Base-by-base conservation (phyloP, 805 yeast genomes). In the Priceomyces carsonii region DNA sequence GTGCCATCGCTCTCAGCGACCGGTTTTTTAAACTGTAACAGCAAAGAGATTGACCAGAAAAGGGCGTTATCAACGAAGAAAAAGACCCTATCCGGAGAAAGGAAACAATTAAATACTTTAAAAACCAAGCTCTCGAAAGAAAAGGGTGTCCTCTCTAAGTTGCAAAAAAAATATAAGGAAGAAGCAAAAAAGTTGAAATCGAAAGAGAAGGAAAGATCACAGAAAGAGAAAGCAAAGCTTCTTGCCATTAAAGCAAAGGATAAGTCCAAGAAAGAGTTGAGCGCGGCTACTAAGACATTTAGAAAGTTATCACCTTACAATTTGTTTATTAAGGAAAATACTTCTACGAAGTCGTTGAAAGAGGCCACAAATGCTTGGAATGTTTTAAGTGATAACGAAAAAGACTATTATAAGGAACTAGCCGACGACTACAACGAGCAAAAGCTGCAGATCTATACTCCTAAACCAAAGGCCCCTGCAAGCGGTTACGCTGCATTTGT, bases 391-490 rank as follows among this genome's bases (percentile, higher is more conserved):
- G 54, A 43, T 6, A 37, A 35, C 20, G 70, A 66, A 40, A 61
- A 57, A 45, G 57, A 50, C 9, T 40, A 28, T 4, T 63, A 34
- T 40, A 35, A 40, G 13, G 42, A 32, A 2, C 46, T 51, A 35
- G 67, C 64, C n/a, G 50, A 49, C n/a, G 52, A 46, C 28, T 40
- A 46, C 44, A 62, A 63, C 38, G 59, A 47, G 8, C 55, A 55
- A 25, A 45, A 44, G 29, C 33, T 42, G 19, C 39, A 52, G 35
- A 38, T 47, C 17, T 63, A 44, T 45, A 45, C 53, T 2, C 63
- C 65, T 1, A 58, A 57, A 45, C 73, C 73, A 22, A 55, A 56
- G 33, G 40, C 48, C 5, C 69, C 71, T 5, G 42, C 54, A 3
- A 39, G 35, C 28, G 54, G 56, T 8, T 66, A 53, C 48, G 63